phyloP scores from a whole-genome alignment of 441 rosid genomes.

The Syzygium malaccense region DNA sequence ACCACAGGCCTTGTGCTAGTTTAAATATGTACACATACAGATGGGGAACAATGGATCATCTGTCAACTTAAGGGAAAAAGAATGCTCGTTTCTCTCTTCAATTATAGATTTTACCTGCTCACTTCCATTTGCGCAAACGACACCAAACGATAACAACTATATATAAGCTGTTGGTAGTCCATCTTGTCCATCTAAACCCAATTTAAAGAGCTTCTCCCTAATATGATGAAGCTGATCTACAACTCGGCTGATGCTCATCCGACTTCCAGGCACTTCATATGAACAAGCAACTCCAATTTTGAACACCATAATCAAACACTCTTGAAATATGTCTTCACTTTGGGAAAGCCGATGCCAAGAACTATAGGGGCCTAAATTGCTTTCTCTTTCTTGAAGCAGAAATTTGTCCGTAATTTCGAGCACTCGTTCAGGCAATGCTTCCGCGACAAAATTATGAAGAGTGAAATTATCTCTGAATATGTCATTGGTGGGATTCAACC shows the following conservation, averaged over 20 bases:
- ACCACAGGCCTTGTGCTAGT: no score
- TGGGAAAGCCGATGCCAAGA: neutral
- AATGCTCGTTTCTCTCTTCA: neutral
- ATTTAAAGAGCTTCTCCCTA: neutral
- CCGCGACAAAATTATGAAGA: neutral
- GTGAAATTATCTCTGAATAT: neutral
- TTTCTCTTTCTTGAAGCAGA: neutral
- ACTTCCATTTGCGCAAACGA: neutral
- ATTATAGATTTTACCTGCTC: neutral
- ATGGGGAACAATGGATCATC: neutral
- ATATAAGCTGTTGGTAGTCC: neutral
- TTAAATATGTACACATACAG: neutral
- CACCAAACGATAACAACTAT: neutral
- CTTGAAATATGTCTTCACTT: neutral
- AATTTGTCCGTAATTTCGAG: neutral
- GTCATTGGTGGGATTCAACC: neutral
- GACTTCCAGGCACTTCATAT: neutral
- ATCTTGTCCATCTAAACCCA: neutral
- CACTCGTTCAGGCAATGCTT: neutral
- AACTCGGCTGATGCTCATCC: neutral
- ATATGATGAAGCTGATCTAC: neutral
- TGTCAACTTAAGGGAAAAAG: neutral
- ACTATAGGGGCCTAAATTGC: neutral
- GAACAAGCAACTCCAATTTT: neutral
- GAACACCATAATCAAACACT: neutral